Evolutionary conservation across 2,329 filamentous ascomycete species (phyloP).

Genomic region (Aspergillus flavus): DNA sequence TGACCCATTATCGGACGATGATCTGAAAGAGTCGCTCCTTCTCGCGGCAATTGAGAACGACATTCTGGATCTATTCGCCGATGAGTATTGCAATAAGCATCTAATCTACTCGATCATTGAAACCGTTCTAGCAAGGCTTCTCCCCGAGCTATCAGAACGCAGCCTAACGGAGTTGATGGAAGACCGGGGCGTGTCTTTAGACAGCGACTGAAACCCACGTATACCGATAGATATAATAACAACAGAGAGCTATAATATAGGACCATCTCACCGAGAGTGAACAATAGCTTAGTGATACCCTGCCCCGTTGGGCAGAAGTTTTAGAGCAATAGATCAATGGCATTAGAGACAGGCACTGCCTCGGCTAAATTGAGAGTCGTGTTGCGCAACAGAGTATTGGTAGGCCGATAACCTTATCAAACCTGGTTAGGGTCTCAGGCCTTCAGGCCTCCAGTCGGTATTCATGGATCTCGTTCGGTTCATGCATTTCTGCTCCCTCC

Average conservation of each 20-base stretch:
- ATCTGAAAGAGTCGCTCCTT: constrained; percentile 51
- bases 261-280: neutral
- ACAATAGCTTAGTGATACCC: neutral
- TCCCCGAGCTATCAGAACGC: constrained; percentile 80
- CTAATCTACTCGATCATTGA: constrained; percentile 82
- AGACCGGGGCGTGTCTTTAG: constrained; percentile 59
- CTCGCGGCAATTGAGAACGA: constrained; percentile 62
- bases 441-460: neutral
- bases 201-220: constrained; percentile 15
- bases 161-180: constrained; percentile 72
- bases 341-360: neutral
- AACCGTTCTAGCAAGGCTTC: constrained; percentile 74
- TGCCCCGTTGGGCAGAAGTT: neutral
- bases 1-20: constrained; percentile 3
- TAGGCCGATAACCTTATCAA: neutral
- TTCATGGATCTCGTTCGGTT: neutral
- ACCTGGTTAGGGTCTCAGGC: neutral
- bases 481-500: neutral
- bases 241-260: neutral
- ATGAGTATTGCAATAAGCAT: constrained; percentile 91
- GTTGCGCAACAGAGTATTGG: neutral
- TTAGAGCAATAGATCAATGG: neutral
- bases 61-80: constrained; percentile 73
- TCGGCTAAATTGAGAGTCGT: neutral
- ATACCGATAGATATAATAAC: neutral